Conservation (phyloP, 257 asterid genomes). For the Nemophila menziesii region DNA sequence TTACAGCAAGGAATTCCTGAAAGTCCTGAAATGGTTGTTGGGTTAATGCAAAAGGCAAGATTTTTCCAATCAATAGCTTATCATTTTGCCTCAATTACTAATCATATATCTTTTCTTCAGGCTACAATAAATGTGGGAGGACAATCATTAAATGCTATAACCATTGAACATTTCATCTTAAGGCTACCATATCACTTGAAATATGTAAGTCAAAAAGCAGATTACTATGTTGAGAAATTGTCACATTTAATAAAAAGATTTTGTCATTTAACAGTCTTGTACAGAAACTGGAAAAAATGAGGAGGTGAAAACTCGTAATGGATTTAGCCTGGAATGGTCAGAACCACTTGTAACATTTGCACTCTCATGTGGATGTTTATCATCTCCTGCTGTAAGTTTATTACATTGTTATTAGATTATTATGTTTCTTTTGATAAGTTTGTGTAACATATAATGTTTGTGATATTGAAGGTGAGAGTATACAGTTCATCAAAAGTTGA, state of each 20-base stretch:
- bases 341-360: slow-evolving; percentile 88
- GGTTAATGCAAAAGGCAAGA: slow-evolving; percentile 70
- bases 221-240: background rate
- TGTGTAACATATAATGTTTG: slow-evolving; percentile 1
- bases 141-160: slow-evolving; percentile 45
- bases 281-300: slow-evolving; percentile 40
- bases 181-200: slow-evolving; percentile 76
- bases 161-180: slow-evolving; percentile 77
- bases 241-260: slow-evolving; percentile 3
- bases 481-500: slow-evolving; percentile 63
- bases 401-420: background rate
- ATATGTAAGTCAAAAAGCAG: slow-evolving; percentile 35
- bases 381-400: slow-evolving; percentile 82
- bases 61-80: slow-evolving; percentile 3
- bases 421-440: background rate
- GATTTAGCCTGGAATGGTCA: slow-evolving; percentile 71
- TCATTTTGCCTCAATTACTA: background rate
- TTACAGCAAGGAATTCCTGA: slow-evolving; percentile 67
- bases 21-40: slow-evolving; percentile 40
- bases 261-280: slow-evolving; percentile 33
- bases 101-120: slow-evolving; percentile 21
- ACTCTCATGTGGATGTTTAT: slow-evolving; percentile 85
- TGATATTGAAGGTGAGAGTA: slow-evolving; percentile 44
- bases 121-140: slow-evolving; percentile 71
- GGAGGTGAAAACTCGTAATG: slow-evolving; percentile 35